Conservation (phyloP, 768 basidiomycete species). For the Scleroderma bovista region DNA sequence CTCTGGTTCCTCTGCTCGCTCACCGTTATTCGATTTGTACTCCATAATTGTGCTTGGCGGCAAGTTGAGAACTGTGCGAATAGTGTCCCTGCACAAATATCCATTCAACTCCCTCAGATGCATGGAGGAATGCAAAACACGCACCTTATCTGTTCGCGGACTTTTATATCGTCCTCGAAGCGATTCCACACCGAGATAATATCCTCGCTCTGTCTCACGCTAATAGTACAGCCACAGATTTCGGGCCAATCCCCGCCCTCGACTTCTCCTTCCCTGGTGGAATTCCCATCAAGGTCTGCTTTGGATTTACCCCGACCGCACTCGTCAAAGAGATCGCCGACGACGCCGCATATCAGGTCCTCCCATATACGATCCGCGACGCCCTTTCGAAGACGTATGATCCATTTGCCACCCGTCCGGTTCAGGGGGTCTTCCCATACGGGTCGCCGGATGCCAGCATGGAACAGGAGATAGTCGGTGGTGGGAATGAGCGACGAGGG, state of each 20-base stretch:
- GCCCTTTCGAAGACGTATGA: slow-evolving; percentile 87
- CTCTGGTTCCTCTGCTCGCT: not conserved
- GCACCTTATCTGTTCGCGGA: slow-evolving; percentile 79
- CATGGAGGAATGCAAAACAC: slow-evolving; percentile 34
- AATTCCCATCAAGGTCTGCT: slow-evolving; percentile 29
- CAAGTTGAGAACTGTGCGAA: slow-evolving; percentile 70
- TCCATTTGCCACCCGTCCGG: slow-evolving; percentile 88
- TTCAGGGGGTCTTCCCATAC: slow-evolving; percentile 97
- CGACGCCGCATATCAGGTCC: slow-evolving; percentile 76
- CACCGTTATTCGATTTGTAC: slow-evolving; percentile 91
- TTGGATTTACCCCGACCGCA: slow-evolving; percentile 35
- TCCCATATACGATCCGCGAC: slow-evolving; percentile 91
- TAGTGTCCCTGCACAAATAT: slow-evolving; percentile 56
- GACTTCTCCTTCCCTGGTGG: slow-evolving; percentile 26
- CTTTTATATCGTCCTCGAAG: slow-evolving; percentile 67
- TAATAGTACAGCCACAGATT: slow-evolving; percentile 94
- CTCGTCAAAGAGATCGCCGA: slow-evolving; percentile 87
- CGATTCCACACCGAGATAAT: slow-evolving; percentile 93
- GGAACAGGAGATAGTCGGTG: slow-evolving; percentile 93
- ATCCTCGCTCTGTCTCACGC: slow-evolving; percentile 89
- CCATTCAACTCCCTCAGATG: not conserved
- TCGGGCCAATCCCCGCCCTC: slow-evolving; percentile 57
- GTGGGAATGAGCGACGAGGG: slow-evolving; percentile 83
- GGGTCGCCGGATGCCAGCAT: slow-evolving; percentile 76
- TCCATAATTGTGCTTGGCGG: slow-evolving; percentile 81